Evolutionary conservation across 331 rosid genomes (phyloP).

Genomic region (Telfairia occidentalis): DNA sequence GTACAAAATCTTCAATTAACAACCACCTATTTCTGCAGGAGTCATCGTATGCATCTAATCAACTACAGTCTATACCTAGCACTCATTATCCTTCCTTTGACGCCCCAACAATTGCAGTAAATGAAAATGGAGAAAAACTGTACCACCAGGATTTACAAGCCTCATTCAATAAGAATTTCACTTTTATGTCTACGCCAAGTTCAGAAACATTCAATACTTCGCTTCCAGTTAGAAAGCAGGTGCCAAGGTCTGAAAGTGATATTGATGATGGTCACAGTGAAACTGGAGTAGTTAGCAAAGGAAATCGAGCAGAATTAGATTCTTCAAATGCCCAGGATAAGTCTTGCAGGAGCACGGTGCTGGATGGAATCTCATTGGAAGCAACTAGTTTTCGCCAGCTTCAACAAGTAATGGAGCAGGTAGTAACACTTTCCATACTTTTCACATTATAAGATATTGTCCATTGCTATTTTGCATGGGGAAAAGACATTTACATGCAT

Average conservation of each 20-base stretch:
- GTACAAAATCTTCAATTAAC: slow-evolving; percentile 27
- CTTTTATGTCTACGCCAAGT: slow-evolving; percentile 17
- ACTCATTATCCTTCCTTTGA: slow-evolving; percentile 32
- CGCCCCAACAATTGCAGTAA: slow-evolving; percentile 23
- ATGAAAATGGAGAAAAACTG: slow-evolving; percentile 26
- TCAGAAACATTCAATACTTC: slow-evolving; percentile 21
- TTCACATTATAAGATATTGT: neutral
- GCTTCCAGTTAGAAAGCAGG: slow-evolving; percentile 32
- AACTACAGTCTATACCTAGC: slow-evolving; percentile 23
- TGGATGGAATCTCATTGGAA: slow-evolving; percentile 39
- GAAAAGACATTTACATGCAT: neutral
- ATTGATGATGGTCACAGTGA: slow-evolving; percentile 54
- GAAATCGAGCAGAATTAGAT: slow-evolving; percentile 41
- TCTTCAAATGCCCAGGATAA: slow-evolving; percentile 47
- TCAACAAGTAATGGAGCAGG: slow-evolving; percentile 67
- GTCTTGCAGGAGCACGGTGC: slow-evolving; percentile 42
- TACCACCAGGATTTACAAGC: slow-evolving; percentile 20
- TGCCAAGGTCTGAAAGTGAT: slow-evolving; percentile 39
- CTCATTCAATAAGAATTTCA: slow-evolving; percentile 21
- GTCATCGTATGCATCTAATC: slow-evolving; percentile 44
- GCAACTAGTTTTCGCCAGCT: slow-evolving; percentile 67
- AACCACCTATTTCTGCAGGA: slow-evolving; percentile 33
- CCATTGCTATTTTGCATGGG: neutral
- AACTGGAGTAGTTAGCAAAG: slow-evolving; percentile 36
- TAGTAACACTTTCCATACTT: slow-evolving; percentile 14